phyloP scores from a whole-genome alignment of 1,139 yeast species.

The Hyphopichia pseudoburtonii region DNA sequence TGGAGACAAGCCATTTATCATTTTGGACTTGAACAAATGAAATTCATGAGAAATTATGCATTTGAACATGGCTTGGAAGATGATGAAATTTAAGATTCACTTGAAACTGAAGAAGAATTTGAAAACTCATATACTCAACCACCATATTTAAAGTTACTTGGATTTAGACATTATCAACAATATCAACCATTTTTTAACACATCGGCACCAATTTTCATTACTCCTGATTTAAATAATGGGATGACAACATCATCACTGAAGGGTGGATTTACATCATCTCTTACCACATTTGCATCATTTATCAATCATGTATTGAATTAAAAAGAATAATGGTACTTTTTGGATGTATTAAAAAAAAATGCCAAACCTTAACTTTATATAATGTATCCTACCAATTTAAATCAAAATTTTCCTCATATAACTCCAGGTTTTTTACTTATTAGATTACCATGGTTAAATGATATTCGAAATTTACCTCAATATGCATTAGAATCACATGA shows the following conservation, averaged over 20 bases:
- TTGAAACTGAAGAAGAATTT: slow-evolving; percentile 8
- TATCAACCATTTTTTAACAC: slow-evolving; percentile 55
- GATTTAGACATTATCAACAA: slow-evolving; percentile 52
- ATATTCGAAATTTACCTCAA: slow-evolving; percentile 52
- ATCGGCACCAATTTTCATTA: slow-evolving; percentile 58
- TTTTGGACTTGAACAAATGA: slow-evolving; percentile 25
- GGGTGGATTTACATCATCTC: slow-evolving; percentile 58
- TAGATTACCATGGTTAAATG: slow-evolving; percentile 64
- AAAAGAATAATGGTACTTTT: slow-evolving; percentile 67
- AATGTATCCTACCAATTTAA: slow-evolving; percentile 56
- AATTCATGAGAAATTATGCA: slow-evolving; percentile 30
- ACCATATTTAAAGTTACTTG: slow-evolving; percentile 56
- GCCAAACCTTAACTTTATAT: slow-evolving; percentile 62
- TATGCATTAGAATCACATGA: no score
- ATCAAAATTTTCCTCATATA: slow-evolving; percentile 43
- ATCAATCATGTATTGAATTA: slow-evolving; percentile 54
- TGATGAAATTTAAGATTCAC: slow-evolving; percentile 13
- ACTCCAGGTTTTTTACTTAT: slow-evolving; percentile 64
- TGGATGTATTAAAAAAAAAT: slow-evolving; percentile 59
- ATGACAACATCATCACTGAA: slow-evolving; percentile 17
- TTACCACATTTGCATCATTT: slow-evolving; percentile 68
- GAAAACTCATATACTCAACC: slow-evolving; percentile 24
- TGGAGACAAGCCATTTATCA: slow-evolving; percentile 16
- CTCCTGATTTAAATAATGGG: slow-evolving; percentile 42
- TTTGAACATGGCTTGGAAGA: slow-evolving; percentile 38